A percentile compares a stretch with the other conserved stretches of the same genome.
Evolutionary conservation across 2,329 filamentous ascomycete genomes (phyloP).

Genomic region (Aspergillus latus): DNA sequence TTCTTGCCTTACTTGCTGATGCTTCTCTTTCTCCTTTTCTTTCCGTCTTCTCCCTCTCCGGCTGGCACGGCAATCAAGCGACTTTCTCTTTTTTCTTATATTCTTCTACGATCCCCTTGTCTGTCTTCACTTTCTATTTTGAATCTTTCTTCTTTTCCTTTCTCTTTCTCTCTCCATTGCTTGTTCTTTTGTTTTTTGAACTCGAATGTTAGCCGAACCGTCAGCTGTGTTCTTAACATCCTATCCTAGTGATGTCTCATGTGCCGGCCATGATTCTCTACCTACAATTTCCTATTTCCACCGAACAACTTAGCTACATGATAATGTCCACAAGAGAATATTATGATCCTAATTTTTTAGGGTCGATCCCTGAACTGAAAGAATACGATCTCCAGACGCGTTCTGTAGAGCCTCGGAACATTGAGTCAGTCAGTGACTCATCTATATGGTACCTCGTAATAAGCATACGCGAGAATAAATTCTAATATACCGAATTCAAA

Average conservation of each 20-base stretch:
- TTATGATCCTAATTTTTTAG: neutral
- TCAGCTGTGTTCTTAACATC: slow-evolving; percentile 1
- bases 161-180: no score
- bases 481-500: no score
- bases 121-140: slow-evolving; percentile 15
- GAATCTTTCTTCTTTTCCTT: no score
- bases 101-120: slow-evolving; percentile 7
- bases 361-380: neutral
- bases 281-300: slow-evolving; percentile 4
- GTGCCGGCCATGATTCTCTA: slow-evolving; percentile 26
- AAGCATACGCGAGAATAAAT: no score
- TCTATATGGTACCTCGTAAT: neutral
- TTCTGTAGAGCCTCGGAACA: neutral
- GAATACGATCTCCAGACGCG: neutral
- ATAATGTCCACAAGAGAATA: slow-evolving; percentile 3
- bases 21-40: slow-evolving; percentile 12
- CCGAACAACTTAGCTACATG: neutral
- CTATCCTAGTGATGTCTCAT: slow-evolving; percentile 26
- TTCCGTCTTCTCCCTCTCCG: slow-evolving; percentile 4
- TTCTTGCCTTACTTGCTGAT: slow-evolving; percentile 16
- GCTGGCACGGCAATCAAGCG: slow-evolving; percentile 11
- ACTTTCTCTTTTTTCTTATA: slow-evolving; percentile 9
- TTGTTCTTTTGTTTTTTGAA: slow-evolving; percentile 4
- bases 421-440: neutral
- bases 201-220: slow-evolving; percentile 6